Conservation (phyloP, 169 alveolate genomes). For the Eimeria maxima region DNA sequence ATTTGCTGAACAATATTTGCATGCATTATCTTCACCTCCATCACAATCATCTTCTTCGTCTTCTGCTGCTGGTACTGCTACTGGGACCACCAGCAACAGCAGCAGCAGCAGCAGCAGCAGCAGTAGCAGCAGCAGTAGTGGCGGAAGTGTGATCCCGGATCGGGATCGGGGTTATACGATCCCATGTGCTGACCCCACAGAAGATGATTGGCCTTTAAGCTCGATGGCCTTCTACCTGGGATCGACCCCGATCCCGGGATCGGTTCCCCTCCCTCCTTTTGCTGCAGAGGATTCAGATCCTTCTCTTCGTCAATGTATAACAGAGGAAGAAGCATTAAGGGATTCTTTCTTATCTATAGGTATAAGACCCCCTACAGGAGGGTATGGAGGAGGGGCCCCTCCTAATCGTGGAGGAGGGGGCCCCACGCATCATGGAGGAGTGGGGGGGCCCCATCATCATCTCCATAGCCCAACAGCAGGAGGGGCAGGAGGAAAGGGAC, state of each 20-base stretch:
- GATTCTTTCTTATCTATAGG: background rate
- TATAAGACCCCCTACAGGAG: too few relatives aligned
- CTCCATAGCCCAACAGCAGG: too few relatives aligned
- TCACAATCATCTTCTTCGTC: background rate
- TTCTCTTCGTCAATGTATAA: background rate
- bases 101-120: constrained; percentile 48
- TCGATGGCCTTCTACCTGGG: background rate
- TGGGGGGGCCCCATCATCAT: too few relatives aligned
- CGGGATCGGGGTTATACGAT: too few relatives aligned
- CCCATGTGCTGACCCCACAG: too few relatives aligned
- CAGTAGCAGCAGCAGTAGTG: constrained; percentile 10
- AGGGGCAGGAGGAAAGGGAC: too few relatives aligned
- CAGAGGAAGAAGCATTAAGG: constrained; percentile 28
- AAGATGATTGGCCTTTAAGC: background rate
- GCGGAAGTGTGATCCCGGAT: too few relatives aligned
- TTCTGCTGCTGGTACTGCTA: too few relatives aligned
- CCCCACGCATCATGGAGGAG: too few relatives aligned
- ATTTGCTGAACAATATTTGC: background rate
- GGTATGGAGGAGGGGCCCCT: too few relatives aligned
- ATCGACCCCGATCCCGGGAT: constrained; percentile 7
- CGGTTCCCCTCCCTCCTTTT: constrained; percentile 44
- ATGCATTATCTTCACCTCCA: background rate
- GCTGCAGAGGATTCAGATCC: constrained; percentile 29
- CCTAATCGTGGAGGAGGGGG: too few relatives aligned
- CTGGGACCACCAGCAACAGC: background rate